Conservation (phyloP, 148 eudicot species). For the Cornus suecica region DNA sequence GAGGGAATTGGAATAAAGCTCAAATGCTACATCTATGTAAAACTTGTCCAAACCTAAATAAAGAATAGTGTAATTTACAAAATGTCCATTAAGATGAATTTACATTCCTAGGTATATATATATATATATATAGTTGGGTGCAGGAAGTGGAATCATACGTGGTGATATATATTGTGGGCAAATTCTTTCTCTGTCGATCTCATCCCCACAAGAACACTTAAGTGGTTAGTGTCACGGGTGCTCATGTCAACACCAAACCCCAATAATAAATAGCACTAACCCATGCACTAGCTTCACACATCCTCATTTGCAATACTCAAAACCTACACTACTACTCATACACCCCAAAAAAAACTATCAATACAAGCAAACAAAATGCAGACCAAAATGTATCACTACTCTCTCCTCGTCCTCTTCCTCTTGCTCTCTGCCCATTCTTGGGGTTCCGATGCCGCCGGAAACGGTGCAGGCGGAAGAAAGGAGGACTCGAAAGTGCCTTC, state of each 20-base stretch:
- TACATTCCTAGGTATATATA: too few species aligned
- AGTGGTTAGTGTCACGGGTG: background rate
- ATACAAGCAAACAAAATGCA: background rate
- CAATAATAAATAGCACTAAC: background rate
- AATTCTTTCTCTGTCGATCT: background rate
- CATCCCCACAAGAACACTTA: constrained; percentile 3
- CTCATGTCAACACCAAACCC: background rate
- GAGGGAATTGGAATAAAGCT: too few species aligned
- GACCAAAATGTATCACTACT: constrained; percentile 3
- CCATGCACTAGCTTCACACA: background rate
- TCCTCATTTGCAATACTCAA: background rate
- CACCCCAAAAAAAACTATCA: background rate
- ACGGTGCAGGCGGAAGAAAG: constrained; percentile 6
- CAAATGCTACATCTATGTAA: too few species aligned
- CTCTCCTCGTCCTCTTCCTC: constrained; percentile 21
- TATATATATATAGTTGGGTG: background rate
- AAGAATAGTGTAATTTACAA: too few species aligned
- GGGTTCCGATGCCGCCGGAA: constrained; percentile 1
- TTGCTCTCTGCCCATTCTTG: constrained; percentile 16
- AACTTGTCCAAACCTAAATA: too few species aligned
- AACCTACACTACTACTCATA: background rate
- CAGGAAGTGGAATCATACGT: too few species aligned
- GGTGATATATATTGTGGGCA: background rate
- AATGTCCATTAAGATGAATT: too few species aligned
- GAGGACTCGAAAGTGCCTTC: constrained; percentile 17